Base-by-base conservation (phyloP, 2,329 filamentous ascomycete species). In the Trichoderma breve region DNA sequence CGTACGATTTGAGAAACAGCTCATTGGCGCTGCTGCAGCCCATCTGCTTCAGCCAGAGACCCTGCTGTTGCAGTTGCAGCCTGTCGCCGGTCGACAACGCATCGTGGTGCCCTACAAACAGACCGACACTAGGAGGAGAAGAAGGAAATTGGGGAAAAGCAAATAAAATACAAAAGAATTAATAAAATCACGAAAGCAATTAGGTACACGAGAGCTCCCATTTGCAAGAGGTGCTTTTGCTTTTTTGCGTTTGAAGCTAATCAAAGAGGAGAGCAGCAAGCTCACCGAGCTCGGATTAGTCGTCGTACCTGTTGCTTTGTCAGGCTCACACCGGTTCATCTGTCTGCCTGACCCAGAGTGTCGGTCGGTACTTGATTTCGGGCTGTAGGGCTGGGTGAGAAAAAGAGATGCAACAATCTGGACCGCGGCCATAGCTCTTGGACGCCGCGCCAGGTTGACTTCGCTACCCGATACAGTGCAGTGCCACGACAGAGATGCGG, bases 1-100 rank as follows among this genome's bases (percentile, higher is more conserved):
- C 69, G 69, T 71, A 71, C 69, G 69, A 71, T 71, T 60, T 34
- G 69, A 60, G 51, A 71, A 71, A 69, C 66, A 69, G 66, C 66
- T 69, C 57, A 69, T 69, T 69, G 66, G 66, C 57, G 66, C 30
- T 55, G 63, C 24, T 57, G 66, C 66, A 69, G 66, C 14, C 66
- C 66, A 61, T 69, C 55, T 69, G 66, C 66, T 34, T 61, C 66
- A 21, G 34, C 66, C 36, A 47, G 32, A 60, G 66, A 36, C 55
- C 66, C 39, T 32, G 21, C 6, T 39, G 30, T 36, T 57, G 36
- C 36, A 8, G 36, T 43, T 43, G 53, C 26, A 51, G 32, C 61
- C 26, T 18, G 61, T 34, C 63, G 63, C 39, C 39, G 32, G 18
- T 61, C 39, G 66, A 69, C 57, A 69, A 69, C 39, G 39, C 65